A percentile compares a stretch with the other conserved stretches of the same genome.
Conservation (phyloP, 805 yeast genomes). For the Sugiyamaella boreocaroliniensis region DNA sequence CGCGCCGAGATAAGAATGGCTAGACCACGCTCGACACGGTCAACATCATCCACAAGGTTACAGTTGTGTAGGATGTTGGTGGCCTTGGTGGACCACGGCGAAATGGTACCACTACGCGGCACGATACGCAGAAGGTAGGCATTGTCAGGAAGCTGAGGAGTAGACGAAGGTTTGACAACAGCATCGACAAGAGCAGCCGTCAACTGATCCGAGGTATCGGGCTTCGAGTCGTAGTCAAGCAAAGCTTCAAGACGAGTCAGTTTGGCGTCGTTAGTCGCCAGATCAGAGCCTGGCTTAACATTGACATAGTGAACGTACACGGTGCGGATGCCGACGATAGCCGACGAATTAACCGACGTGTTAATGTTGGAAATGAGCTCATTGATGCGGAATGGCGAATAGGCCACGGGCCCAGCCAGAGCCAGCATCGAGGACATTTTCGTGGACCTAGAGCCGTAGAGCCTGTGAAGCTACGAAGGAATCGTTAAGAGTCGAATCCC, state of each 20-base stretch:
- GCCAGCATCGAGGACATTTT: conserved; percentile 31
- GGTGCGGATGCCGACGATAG: conserved; percentile 64
- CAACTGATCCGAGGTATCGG: conserved; percentile 47
- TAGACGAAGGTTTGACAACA: conserved; percentile 28
- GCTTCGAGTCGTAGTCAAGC: conserved; percentile 65
- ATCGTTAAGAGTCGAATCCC: not conserved
- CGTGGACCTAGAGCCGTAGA: not conserved
- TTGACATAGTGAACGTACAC: conserved; percentile 78
- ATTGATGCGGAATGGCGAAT: conserved; percentile 78
- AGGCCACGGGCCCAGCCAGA: conserved; percentile 84
- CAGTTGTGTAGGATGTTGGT: conserved; percentile 88
- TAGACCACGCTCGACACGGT: conserved; percentile 86
- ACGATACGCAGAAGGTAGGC: conserved; percentile 64
- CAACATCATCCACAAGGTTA: conserved; percentile 65
- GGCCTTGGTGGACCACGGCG: conserved; percentile 99
- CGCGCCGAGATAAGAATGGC: conserved; percentile 65
- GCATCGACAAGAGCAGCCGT: conserved; percentile 37
- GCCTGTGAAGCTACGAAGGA: conserved; percentile 1
- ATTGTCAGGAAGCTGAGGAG: conserved; percentile 25
- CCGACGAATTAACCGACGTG: conserved; percentile 57
- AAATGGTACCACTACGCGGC: conserved; percentile 93
- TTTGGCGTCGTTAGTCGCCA: conserved; percentile 22
- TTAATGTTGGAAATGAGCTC: conserved; percentile 67
- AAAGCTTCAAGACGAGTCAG: conserved; percentile 48
- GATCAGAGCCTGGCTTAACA: conserved; percentile 34